Percentiles rank a stretch among this genome's conserved stretches.
Evolutionary conservation across 768 basidiomycete genomes (phyloP).

Genomic region (Lyophyllum shimeji): DNA sequence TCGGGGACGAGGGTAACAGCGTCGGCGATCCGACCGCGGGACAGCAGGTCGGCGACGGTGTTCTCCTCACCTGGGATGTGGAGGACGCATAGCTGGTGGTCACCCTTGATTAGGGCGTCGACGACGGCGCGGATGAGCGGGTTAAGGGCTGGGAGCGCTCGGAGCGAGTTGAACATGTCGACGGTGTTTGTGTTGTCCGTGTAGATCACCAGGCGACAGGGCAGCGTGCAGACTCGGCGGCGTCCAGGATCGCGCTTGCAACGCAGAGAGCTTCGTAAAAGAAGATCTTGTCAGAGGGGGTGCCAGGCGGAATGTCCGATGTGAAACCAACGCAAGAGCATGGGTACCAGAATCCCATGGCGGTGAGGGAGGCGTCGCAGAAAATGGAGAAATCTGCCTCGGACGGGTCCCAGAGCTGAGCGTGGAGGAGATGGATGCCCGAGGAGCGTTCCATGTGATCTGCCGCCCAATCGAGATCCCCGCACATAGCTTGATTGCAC

Average conservation of each 20-base stretch:
- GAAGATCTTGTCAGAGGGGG: constrained; percentile 19
- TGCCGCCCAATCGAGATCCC: constrained; percentile 29
- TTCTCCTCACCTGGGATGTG: constrained; percentile 1
- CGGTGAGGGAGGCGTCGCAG: constrained; percentile 23
- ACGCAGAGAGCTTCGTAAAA: constrained; percentile 23
- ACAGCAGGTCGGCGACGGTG: neutral
- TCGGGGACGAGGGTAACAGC: neutral
- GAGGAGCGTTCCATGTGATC: constrained; percentile 15
- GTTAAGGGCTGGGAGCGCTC: neutral
- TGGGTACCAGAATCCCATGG: constrained; percentile 26
- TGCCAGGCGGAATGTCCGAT: neutral
- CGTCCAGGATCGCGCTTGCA: neutral
- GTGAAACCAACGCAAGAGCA: constrained; percentile 6
- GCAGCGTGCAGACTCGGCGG: neutral
- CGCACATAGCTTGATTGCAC: constrained; percentile 21
- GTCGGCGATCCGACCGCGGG: neutral
- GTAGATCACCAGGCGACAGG: neutral
- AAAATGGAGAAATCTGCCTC: constrained; percentile 15
- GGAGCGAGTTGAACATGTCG: neutral
- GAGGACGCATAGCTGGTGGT: neutral
- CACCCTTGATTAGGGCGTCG: neutral
- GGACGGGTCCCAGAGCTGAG: constrained; percentile 13
- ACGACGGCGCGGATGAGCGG: neutral
- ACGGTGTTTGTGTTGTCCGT: neutral
- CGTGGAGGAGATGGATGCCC: constrained; percentile 22